Base-by-base conservation (phyloP, 495 filamentous ascomycete genomes). In the Lasiosphaeria ovina region DNA sequence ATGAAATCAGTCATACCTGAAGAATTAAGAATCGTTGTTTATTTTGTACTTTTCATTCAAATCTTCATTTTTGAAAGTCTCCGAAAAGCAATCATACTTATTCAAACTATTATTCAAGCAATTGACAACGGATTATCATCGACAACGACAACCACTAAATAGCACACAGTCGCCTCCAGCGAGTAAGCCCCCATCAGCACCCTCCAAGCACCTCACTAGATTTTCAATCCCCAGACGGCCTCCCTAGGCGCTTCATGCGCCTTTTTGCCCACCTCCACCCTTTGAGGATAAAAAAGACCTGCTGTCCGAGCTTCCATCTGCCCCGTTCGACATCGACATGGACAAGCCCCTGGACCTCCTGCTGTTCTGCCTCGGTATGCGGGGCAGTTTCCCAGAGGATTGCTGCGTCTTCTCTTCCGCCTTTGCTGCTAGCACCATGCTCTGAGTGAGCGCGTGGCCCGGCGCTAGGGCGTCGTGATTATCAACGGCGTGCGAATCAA, bases 191-290 rank as follows among this genome's bases (percentile, higher is more conserved):
- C 24, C 24, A 24, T 24, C 24, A 24, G 24, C 24, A 24, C 24
- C 24, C 24, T 24, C 24, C 24, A 24, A 24, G 24, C 24, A 35
- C 2, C 9, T 32, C 17, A 32, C 14, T 9, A 50, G 9, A 50
- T 17, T 50, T 8, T 11, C n/a, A 31, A 11, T 1, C 8, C 10
- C 3, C 47, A 32, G 11, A 9, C 49, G n/a, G 3, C 11, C 8
- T 51, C 17, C 9, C 4, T 6, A 31, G 17, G 17, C 49, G 49
- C 49, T 51, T 63, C 35, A 59, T 5, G 17, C 51, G 51, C 38
- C 48, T 35, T 59, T 60, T 61, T 4, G 42, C 51, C 65, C 65
- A 62, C 55, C 61, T 10, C 65, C 62, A 63, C 7, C 55, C 17
- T 40, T 33, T 8, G 24, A 3, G 1, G 58, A 51, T 65, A 68